These are phyloP conservation scores for Sporothrix protearum DNA, from an alignment of 2,329 filamentous ascomycete species.

Conservation along the genomic window DNA sequence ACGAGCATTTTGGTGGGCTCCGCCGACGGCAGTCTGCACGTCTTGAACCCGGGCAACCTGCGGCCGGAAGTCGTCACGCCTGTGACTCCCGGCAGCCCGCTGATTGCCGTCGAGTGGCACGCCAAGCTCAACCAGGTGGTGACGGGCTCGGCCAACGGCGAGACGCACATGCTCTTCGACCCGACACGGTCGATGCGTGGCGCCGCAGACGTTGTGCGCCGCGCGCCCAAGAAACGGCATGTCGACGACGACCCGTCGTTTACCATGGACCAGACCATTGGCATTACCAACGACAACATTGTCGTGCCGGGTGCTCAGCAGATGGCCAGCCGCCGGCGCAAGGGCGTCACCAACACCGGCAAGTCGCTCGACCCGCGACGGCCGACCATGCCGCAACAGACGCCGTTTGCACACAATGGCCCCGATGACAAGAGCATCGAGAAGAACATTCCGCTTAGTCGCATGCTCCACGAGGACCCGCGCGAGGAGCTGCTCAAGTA, in stretches of 20 bases:
- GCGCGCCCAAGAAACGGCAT: slow-evolving; percentile 89
- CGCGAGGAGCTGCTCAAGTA: slow-evolving; percentile 92
- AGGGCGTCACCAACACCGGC: slow-evolving; percentile 69
- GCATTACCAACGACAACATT: slow-evolving; percentile 79
- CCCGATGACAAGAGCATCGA: slow-evolving; percentile 87
- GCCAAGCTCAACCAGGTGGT: slow-evolving; percentile 93
- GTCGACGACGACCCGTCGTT: slow-evolving; percentile 88
- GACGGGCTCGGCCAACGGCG: slow-evolving; percentile 85
- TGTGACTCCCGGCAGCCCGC: slow-evolving; percentile 76
- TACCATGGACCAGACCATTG: slow-evolving; percentile 77
- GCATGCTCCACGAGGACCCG: slow-evolving; percentile 94
- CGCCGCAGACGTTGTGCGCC: slow-evolving; percentile 84
- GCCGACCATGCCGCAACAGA: slow-evolving; percentile 78
- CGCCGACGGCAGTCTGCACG: slow-evolving; percentile 78
- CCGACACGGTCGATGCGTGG: slow-evolving; percentile 77
- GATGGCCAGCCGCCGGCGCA: slow-evolving; percentile 43
- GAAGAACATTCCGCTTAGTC: slow-evolving; percentile 81
- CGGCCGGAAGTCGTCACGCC: slow-evolving; percentile 79
- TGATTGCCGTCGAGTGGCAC: slow-evolving; percentile 89
- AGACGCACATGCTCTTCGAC: slow-evolving; percentile 87
- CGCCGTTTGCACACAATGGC: slow-evolving; percentile 85
- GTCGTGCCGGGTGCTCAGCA: slow-evolving; percentile 62
- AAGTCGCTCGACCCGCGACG: slow-evolving; percentile 72
- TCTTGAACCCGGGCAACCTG: slow-evolving; percentile 89
- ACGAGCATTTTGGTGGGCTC: slow-evolving; percentile 88